Conservation (phyloP, 108 stramenopile genomes). For the Skeletonema costatum region DNA sequence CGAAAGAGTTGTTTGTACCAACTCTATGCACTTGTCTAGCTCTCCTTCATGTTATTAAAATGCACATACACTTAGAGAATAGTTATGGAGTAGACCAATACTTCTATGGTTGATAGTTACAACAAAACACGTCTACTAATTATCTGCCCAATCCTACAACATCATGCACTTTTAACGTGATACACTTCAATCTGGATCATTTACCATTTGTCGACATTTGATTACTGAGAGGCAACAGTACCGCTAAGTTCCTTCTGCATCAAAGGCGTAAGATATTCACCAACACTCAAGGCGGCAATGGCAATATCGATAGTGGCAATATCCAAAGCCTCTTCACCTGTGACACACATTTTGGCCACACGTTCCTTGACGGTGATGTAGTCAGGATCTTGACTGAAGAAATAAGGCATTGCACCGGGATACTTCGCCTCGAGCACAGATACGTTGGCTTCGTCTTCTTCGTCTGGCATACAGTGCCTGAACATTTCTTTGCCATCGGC, state of each 20-base stretch:
- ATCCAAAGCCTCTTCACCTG: slow-evolving; percentile 75
- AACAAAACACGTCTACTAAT: neutral
- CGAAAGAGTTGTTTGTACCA: neutral
- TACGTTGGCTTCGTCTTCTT: slow-evolving; percentile 88
- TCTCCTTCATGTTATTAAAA: neutral
- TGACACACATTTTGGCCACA: slow-evolving; percentile 72
- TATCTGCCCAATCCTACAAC: neutral
- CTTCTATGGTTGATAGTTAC: neutral
- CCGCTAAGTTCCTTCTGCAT: slow-evolving; percentile 64
- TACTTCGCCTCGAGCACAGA: slow-evolving; percentile 75
- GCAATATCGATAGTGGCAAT: slow-evolving; percentile 93
- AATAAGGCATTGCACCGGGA: slow-evolving; percentile 94
- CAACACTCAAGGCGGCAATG: slow-evolving; percentile 86
- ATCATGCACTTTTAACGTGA: neutral
- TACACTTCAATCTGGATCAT: neutral
- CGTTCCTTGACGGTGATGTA: slow-evolving; percentile 95
- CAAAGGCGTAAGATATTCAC: slow-evolving; percentile 84
- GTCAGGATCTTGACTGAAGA: slow-evolving; percentile 94
- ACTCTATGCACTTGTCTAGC: neutral
- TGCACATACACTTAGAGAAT: neutral
- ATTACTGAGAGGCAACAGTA: neutral
- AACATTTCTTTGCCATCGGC: slow-evolving; percentile 77
- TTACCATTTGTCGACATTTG: neutral
- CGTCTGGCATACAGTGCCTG: slow-evolving; percentile 91
- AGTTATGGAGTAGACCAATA: neutral